phyloP scores from a whole-genome alignment of 73 alveolate species.

The Durusdinium trenchii region DNA sequence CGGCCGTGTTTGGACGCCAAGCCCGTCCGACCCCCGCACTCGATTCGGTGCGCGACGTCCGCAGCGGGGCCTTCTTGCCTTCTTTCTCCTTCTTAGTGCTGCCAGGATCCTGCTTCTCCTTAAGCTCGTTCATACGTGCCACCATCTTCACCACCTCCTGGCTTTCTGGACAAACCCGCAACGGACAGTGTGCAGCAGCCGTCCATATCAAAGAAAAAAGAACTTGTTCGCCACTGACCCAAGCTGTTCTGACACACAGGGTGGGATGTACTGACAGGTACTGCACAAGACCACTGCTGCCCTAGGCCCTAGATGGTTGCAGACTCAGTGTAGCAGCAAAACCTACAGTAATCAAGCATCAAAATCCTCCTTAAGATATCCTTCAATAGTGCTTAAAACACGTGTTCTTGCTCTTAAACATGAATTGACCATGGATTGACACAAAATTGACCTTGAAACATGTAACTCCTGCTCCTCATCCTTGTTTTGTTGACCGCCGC shows the following conservation, averaged over 20 bases:
- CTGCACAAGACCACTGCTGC: too few relatives aligned
- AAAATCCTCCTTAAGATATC: background rate
- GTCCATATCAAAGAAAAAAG: background rate
- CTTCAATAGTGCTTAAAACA: background rate
- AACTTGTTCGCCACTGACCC: background rate
- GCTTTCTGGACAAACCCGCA: background rate
- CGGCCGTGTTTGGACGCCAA: too few relatives aligned
- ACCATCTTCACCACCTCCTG: conserved; percentile 47
- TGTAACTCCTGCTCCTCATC: background rate
- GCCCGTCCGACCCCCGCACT: too few relatives aligned
- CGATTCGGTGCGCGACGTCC: too few relatives aligned
- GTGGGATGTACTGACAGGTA: too few relatives aligned
- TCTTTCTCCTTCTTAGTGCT: conserved; percentile 86
- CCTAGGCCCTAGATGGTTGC: too few relatives aligned
- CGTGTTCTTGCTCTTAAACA: background rate
- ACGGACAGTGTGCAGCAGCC: background rate
- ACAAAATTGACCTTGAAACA: too few relatives aligned
- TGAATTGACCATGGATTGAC: too few relatives aligned
- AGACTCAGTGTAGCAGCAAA: too few relatives aligned
- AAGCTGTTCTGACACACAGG: too few relatives aligned
- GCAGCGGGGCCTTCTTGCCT: conserved; percentile 32
- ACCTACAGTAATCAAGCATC: background rate
- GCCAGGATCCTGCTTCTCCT: conserved; percentile 88
- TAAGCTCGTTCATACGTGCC: conserved; percentile 46
- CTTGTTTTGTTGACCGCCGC: conserved; percentile 72